A percentile compares a stretch with the other conserved stretches of the same genome.
Evolutionary conservation across 1,284 basidiomycete species (phyloP).

Genomic region (Mixia osmundae): DNA sequence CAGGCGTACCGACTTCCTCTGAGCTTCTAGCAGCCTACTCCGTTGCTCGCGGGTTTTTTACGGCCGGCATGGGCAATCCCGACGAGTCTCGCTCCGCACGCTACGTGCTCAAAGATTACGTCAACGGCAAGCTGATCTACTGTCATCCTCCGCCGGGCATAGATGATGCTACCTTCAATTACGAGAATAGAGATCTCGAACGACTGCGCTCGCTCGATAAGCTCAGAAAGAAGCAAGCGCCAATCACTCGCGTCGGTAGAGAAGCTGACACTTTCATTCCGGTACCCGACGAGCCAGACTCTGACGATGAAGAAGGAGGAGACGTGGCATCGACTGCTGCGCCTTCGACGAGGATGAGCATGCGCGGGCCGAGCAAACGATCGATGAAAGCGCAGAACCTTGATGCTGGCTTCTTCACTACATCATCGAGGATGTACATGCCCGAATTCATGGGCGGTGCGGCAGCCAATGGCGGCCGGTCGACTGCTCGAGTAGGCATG

Average conservation of each 20-base stretch:
- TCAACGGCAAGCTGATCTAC: slow-evolving; percentile 77
- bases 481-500: slow-evolving; percentile 35
- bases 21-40: slow-evolving; percentile 75
- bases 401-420: slow-evolving; percentile 63
- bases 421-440: background rate
- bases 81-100: slow-evolving; percentile 87
- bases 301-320: slow-evolving; percentile 9
- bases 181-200: slow-evolving; percentile 36
- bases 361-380: slow-evolving; percentile 6
- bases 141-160: slow-evolving; percentile 60
- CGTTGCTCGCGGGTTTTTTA: slow-evolving; percentile 85
- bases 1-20: slow-evolving; percentile 49
- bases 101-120: slow-evolving; percentile 89
- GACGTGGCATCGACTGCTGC: slow-evolving; percentile 11
- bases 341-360: background rate
- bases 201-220: slow-evolving; percentile 34
- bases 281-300: slow-evolving; percentile 10
- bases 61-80: slow-evolving; percentile 86
- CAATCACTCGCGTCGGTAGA: slow-evolving; percentile 56
- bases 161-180: slow-evolving; percentile 51
- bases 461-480: slow-evolving; percentile 28
- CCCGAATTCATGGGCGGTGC: slow-evolving; percentile 10
- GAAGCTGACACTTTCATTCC: slow-evolving; percentile 55
- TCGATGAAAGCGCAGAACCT: slow-evolving; percentile 27
- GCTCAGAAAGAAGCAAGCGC: slow-evolving; percentile 40